phyloP scores from a whole-genome alignment of 2,329 filamentous ascomycete species.

The Penicillium hordei region DNA sequence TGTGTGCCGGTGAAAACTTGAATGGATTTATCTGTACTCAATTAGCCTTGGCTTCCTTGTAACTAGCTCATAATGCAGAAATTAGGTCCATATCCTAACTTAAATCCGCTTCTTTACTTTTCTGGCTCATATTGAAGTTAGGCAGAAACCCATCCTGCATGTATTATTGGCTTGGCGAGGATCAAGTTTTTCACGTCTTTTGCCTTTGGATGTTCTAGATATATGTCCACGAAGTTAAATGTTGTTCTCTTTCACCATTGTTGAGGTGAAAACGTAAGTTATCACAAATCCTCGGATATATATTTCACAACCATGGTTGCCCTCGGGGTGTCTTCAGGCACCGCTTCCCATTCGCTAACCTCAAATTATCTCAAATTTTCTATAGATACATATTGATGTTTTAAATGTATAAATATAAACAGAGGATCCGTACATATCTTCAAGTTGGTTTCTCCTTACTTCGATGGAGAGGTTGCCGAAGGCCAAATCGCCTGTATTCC shows the following conservation, averaged over 20 bases:
- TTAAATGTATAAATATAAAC: background rate
- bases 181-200: background rate
- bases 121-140: background rate
- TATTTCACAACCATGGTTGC: background rate
- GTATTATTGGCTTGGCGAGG: background rate
- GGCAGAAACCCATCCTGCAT: background rate
- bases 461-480: background rate
- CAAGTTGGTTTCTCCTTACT: background rate
- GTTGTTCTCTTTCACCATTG: background rate
- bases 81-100: background rate
- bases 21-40: slow-evolving; percentile 11
- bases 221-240: background rate
- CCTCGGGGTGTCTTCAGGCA: background rate
- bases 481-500: too few species aligned
- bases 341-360: background rate
- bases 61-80: slow-evolving; percentile 8
- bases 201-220: too few species aligned
- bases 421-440: background rate
- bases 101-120: background rate
- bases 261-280: background rate
- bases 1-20: slow-evolving; percentile 20
- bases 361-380: background rate
- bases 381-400: background rate
- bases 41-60: slow-evolving; percentile 4
- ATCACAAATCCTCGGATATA: background rate